Base-by-base conservation (phyloP, 1,139 yeast species). In the Yamadazyma membranifaciens region DNA sequence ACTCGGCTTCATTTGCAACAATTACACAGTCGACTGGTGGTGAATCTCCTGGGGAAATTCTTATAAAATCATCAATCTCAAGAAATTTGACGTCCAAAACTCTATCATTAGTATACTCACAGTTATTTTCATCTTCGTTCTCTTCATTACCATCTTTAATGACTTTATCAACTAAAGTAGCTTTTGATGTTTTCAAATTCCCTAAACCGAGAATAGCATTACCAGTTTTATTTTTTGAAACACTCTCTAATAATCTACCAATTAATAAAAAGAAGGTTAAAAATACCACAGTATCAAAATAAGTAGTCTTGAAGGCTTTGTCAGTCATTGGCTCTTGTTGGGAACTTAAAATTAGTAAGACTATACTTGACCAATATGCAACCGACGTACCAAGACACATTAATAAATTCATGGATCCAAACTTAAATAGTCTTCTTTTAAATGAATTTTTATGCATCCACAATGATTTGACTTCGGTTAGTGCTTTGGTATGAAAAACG, bases 211-310 rank as follows among this genome's bases (percentile, higher is more conserved):
- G 69, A 15, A 85, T 75, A 0, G 89, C 83, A 37, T 78, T 78
- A 0, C 88, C 83, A 1, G 91, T 82, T 55, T 79, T 80, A 25
- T 74, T 67, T 53, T 83, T 84, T 2, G 91, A 80, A 46, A 73
- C 69, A 33, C 83, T 72, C 55, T 85, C 94, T 38, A 85, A 66
- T 32, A 82, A 63, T 37, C 88, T 71, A 2, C 94, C 94, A 48
- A 83, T 78, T 38, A 85, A 67, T 42, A 85, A 62, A 58, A 85
- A 85, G 52, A 85, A 78, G 0, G 89, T 77, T 48, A 85, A 66
- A 52, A 85, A 85, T 3, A 85, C 88, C 30, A 84, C 92, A 1
- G 91, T 81, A 55, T 85, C 94, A 57, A 85, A 85, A 52, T 83
- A 85, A 0, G 87, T 80, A 1, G 86, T 80, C 20, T 80, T 73